Evolutionary conservation across 495 filamentous ascomycete species (phyloP).

Genomic region (Annulohypoxylon stygium): DNA sequence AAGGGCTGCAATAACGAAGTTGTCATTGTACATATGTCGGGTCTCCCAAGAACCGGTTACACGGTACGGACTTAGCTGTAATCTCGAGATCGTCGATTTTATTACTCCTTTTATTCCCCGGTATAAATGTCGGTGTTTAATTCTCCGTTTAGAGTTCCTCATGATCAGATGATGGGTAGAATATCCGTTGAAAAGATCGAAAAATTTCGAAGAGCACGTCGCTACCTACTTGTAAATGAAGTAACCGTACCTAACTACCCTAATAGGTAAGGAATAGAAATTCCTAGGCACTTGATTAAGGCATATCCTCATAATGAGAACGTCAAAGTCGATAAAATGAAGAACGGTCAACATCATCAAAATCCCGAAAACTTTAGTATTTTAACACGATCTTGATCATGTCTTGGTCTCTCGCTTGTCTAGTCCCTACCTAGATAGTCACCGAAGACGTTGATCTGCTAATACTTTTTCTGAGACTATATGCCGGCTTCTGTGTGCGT

Average conservation of each 20-base stretch:
- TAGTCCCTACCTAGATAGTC: not conserved
- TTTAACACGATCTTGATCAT: too few relatives aligned
- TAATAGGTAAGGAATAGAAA: not conserved
- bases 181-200: not conserved
- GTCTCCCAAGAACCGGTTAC: not conserved
- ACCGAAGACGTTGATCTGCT: too few relatives aligned
- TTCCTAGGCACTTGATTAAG: not conserved
- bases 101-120: constrained; percentile 11
- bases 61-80: not conserved
- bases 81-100: constrained; percentile 1
- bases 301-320: too few relatives aligned
- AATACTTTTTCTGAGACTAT: not conserved
- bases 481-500: not conserved
- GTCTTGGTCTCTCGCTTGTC: not conserved
- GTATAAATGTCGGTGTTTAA: not conserved
- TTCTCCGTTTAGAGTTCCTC: not conserved
- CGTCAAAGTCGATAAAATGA: too few relatives aligned
- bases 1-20: not conserved
- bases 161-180: not conserved
- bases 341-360: too few relatives aligned
- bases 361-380: too few relatives aligned
- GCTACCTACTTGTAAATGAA: not conserved
- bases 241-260: too few relatives aligned
- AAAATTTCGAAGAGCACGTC: not conserved
- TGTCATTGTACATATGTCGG: constrained; percentile 11